Conservation (phyloP, 768 basidiomycete species). For the Auricularia cornea region DNA sequence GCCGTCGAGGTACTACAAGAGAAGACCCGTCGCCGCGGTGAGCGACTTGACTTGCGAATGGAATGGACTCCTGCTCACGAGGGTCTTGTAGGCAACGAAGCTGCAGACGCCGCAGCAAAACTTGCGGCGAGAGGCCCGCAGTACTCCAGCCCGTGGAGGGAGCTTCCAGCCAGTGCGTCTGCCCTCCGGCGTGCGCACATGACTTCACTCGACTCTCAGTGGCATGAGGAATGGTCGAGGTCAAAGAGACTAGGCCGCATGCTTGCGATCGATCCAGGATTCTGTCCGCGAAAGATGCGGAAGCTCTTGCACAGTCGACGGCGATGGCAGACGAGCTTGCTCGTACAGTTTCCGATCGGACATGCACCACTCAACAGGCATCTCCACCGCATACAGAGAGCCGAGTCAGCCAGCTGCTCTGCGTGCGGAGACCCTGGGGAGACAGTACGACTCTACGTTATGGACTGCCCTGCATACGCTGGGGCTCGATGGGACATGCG, state of each 20-base stretch:
- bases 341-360: constrained; percentile 1
- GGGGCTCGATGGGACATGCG: too few species aligned
- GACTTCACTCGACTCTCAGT: neutral
- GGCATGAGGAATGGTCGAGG: neutral
- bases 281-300: too few species aligned
- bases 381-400: neutral
- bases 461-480: too few species aligned
- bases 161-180: neutral
- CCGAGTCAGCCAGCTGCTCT: neutral
- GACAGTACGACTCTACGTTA: too few species aligned
- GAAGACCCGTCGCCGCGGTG: neutral
- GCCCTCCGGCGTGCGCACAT: neutral
- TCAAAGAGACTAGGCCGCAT: neutral
- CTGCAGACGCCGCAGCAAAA: neutral
- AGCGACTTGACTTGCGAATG: neutral
- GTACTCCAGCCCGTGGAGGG: neutral
- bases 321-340: neutral
- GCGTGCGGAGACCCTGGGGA: too few species aligned
- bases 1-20: neutral
- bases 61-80: neutral
- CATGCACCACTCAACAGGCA: constrained; percentile 2
- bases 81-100: neutral
- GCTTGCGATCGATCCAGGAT: too few species aligned
- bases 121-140: neutral
- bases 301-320: neutral